Percentiles rank a stretch among this genome's conserved stretches.
Conservation (phyloP, 345 rosid species). For the Eucalyptus camaldulensis region DNA sequence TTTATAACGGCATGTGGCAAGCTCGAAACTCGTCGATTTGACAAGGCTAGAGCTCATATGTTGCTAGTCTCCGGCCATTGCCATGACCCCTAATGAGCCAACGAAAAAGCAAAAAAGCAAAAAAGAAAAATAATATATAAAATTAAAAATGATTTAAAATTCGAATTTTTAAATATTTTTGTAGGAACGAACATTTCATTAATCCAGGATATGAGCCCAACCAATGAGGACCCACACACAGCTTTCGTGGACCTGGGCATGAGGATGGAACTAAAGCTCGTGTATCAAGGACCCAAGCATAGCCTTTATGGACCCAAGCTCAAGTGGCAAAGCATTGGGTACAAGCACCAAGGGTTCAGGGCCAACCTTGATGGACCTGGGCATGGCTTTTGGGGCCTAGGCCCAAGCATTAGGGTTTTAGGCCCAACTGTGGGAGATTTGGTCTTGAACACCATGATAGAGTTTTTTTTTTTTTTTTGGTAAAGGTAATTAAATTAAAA, state of each 20-base stretch:
- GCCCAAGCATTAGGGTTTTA: too few species aligned
- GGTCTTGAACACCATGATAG: accelerated
- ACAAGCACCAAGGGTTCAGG: accelerated
- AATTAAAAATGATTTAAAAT: too few species aligned
- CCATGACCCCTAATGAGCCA: accelerated
- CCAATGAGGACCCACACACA: accelerated
- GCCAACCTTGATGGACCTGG: accelerated
- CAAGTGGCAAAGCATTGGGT: too few species aligned
- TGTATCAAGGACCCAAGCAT: too few species aligned
- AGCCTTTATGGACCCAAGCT: too few species aligned
- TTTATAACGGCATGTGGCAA: accelerated
- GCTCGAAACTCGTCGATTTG: accelerated
- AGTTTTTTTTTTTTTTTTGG: too few species aligned
- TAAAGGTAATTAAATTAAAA: too few species aligned
- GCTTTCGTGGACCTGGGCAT: accelerated
- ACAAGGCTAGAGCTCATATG: accelerated
- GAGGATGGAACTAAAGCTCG: too few species aligned
- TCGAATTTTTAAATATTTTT: too few species aligned
- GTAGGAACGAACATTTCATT: accelerated
- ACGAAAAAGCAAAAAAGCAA: too few species aligned
- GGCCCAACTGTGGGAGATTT: accelerated
- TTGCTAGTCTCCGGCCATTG: accelerated
- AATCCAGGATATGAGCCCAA: too few species aligned
- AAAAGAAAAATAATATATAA: accelerated
- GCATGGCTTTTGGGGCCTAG: too few species aligned